These are phyloP conservation scores for Pseudocercospora macadamiae DNA, from an alignment of 2,329 filamentous ascomycete genomes.

Conservation along the genomic window DNA sequence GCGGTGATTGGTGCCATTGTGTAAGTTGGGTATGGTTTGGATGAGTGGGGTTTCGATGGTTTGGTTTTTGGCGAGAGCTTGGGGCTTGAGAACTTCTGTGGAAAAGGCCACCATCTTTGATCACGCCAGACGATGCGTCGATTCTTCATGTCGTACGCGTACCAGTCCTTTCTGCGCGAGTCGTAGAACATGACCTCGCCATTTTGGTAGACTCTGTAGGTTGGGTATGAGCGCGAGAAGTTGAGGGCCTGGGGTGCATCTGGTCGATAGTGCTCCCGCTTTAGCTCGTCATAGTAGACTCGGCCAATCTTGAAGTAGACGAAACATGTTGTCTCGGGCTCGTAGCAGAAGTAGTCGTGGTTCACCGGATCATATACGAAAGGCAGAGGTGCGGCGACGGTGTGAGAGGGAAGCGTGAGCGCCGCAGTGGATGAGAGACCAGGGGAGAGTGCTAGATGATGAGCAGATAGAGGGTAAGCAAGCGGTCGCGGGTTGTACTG, in stretches of 20 bases:
- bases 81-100: slow-evolving; percentile 13
- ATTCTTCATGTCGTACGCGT: slow-evolving; percentile 15
- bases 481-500: slow-evolving; percentile 10
- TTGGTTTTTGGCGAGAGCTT: slow-evolving; percentile 1
- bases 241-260: slow-evolving; percentile 7
- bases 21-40: not conserved
- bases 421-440: no score
- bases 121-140: slow-evolving; percentile 18
- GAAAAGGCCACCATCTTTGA: slow-evolving; percentile 19
- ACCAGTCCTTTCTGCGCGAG: slow-evolving; percentile 15
- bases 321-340: slow-evolving; percentile 17
- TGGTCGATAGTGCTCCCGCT: slow-evolving; percentile 19
- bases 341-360: slow-evolving; percentile 20
- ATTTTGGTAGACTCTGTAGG: slow-evolving; percentile 16
- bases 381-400: slow-evolving; percentile 11
- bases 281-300: slow-evolving; percentile 17
- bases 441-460: not conserved
- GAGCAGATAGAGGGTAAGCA: not conserved
- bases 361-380: slow-evolving; percentile 16
- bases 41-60: not conserved
- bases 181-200: slow-evolving; percentile 21
- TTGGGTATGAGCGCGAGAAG: slow-evolving; percentile 14
- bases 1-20: not conserved
- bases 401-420: not conserved
- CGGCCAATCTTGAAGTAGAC: slow-evolving; percentile 18